phyloP scores from a whole-genome alignment of 108 stramenopile species.

The Cyclotella choctawhatcheeana region DNA sequence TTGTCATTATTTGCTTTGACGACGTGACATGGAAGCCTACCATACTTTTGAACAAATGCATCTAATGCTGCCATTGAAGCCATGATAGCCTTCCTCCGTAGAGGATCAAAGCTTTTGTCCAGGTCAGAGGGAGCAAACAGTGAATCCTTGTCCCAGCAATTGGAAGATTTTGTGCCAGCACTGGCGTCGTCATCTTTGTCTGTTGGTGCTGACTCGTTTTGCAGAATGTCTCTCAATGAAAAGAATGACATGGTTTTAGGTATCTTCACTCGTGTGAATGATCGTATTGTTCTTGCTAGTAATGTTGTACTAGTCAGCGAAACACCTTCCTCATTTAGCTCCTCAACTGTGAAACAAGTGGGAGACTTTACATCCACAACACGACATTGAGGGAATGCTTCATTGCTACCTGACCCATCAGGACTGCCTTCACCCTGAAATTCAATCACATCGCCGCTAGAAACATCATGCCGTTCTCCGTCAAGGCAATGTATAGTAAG shows the following conservation, averaged over 20 bases:
- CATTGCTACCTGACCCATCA: constrained; percentile 15
- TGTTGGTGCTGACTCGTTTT: constrained; percentile 16
- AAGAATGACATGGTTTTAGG: constrained; percentile 59
- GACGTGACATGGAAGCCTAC: constrained; percentile 51
- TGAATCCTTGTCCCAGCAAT: constrained; percentile 38
- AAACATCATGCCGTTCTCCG: constrained; percentile 87
- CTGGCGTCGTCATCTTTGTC: constrained; percentile 8
- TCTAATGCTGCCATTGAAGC: constrained; percentile 68
- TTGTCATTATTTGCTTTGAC: constrained; percentile 21
- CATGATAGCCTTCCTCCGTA: constrained; percentile 64
- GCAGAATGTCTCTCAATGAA: constrained; percentile 59
- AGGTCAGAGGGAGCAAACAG: constrained; percentile 86
- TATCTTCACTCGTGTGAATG: constrained; percentile 73
- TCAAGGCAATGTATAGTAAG: constrained; percentile 59
- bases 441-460: constrained; percentile 71
- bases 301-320: constrained; percentile 27
- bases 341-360: constrained; percentile 57
- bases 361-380: constrained; percentile 72
- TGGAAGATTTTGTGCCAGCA: neutral
- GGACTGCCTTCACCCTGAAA: constrained; percentile 45
- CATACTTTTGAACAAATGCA: constrained; percentile 55
- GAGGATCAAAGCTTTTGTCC: constrained; percentile 83
- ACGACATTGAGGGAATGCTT: constrained; percentile 39
- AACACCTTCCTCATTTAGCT: constrained; percentile 7
- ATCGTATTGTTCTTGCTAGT: constrained; percentile 32